phyloP scores from a whole-genome alignment of 257 asterid genomes.

The Gentiana dahurica region DNA sequence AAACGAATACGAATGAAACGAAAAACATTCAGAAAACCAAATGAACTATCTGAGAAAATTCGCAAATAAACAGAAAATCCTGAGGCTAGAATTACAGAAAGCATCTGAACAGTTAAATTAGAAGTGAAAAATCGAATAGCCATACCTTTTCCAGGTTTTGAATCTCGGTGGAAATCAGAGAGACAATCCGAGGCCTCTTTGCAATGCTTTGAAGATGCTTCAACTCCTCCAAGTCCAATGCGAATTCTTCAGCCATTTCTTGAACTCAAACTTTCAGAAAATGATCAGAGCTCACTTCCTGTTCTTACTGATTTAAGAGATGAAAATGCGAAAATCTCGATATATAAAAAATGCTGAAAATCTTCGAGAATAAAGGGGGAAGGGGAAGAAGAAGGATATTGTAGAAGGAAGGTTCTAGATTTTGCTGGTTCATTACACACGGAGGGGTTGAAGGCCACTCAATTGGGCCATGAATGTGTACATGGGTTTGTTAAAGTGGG shows the following conservation, averaged over 20 bases:
- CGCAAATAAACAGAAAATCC: no score
- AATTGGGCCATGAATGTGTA: no score
- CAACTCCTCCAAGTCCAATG: slow-evolving; percentile 72
- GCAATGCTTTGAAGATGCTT: slow-evolving; percentile 69
- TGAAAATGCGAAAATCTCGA: not conserved
- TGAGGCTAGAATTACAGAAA: no score
- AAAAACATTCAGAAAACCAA: not conserved
- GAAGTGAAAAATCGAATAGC: not conserved
- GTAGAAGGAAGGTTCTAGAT: slow-evolving; percentile 13
- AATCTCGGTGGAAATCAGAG: slow-evolving; percentile 67
- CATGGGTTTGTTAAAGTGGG: no score
- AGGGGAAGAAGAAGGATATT: not conserved
- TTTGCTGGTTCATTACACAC: not conserved
- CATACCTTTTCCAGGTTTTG: slow-evolving; percentile 56
- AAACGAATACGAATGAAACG: not conserved
- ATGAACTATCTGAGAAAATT: no score
- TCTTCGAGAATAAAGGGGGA: not conserved
- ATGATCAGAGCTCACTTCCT: not conserved
- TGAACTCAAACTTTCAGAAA: slow-evolving; percentile 22
- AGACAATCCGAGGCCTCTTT: slow-evolving; percentile 63
- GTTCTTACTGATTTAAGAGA: no score
- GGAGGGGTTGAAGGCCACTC: no score
- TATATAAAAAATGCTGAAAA: not conserved
- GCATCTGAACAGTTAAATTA: no score
- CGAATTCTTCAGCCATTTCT: slow-evolving; percentile 34